Evolutionary conservation across 2,329 filamentous ascomycete species (phyloP), one percentile per base, ranked within the genome.

Genomic region (Akanthomyces lecanii): DNA sequence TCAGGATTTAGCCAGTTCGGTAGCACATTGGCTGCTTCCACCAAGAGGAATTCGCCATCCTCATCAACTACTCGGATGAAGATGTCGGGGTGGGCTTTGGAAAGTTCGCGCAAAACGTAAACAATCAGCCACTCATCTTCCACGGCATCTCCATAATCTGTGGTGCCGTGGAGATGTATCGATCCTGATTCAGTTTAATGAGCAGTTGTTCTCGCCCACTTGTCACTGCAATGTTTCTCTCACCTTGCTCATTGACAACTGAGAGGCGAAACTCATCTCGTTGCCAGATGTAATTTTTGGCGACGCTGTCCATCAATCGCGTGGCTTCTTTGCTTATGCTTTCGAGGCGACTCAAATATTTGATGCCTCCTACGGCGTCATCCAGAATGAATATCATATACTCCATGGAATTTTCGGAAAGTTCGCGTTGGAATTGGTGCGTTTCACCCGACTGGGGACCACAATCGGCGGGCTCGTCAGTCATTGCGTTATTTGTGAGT

Each of bases 121-220:
- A 98, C 93, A 64, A 98, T 88, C 6, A 98, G 84, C 96, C 95
- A 99, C 78, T 99, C 96, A 70, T 99, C 95, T 71, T 97, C 94
- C 4, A 98, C 88, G 0, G 92, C 95, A 75, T 99, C 96, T 10
- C 94, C 93, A 70, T 92, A 98, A 72, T 94, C 90, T 0, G 92
- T 95, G 58, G 82, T 80, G 23, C 94, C 94, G 66, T 86, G 84
- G 6, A 99, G 82, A 66, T 88, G 87, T n/a, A 80, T 71, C 10
- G 85, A 71, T 1, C 81, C 83, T 83, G 14, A 47, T 44, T 45
- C 44, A 52, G 28, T 58, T 40, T 62, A 50, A 63, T 67, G 4
- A 66, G 10, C 21, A 25, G 2, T 7, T 60, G 25, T 7, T 7
- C 18, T 25, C 44, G 23, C n/a, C 50, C 55, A 33, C 56, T 11